Conservation (phyloP, 2,329 filamentous ascomycete genomes). For the Colletotrichum australisinense region DNA sequence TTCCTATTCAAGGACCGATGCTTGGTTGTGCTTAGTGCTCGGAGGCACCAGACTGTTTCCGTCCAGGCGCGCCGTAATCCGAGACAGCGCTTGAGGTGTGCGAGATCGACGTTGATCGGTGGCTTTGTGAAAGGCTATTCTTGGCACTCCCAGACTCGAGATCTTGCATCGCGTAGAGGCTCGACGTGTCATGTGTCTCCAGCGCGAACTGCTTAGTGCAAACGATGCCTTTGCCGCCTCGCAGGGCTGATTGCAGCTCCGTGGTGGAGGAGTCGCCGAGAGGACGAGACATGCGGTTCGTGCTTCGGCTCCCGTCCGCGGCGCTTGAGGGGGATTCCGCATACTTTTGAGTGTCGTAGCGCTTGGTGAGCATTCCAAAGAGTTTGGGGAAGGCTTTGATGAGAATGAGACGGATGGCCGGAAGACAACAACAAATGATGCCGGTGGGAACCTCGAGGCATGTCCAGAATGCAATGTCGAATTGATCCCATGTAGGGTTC, state of each 20-base stretch:
- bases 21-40: not conserved
- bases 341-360: conserved; percentile 4
- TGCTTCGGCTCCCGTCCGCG: not conserved
- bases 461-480: conserved; percentile 39
- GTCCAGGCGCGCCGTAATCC: not conserved
- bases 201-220: conserved; percentile 4
- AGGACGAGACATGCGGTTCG: not conserved
- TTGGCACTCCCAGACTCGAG: conserved; percentile 15
- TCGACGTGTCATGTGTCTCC: conserved; percentile 10
- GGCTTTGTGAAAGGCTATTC: conserved; percentile 7
- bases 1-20: not conserved
- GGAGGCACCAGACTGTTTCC: not conserved
- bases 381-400: conserved; percentile 21
- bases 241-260: not conserved
- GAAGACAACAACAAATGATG: conserved; percentile 30
- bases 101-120: conserved; percentile 16
- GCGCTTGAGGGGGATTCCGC: conserved; percentile 1
- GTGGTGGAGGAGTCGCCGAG: not conserved
- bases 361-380: conserved; percentile 22
- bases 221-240: not conserved
- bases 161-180: conserved; percentile 12
- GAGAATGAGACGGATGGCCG: conserved; percentile 32
- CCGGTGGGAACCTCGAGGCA: conserved; percentile 27
- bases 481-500: conserved; percentile 46
- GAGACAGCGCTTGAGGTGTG: conserved; percentile 12